phyloP scores from a whole-genome alignment of 768 basidiomycete species.

The Termitomyces sp. region DNA sequence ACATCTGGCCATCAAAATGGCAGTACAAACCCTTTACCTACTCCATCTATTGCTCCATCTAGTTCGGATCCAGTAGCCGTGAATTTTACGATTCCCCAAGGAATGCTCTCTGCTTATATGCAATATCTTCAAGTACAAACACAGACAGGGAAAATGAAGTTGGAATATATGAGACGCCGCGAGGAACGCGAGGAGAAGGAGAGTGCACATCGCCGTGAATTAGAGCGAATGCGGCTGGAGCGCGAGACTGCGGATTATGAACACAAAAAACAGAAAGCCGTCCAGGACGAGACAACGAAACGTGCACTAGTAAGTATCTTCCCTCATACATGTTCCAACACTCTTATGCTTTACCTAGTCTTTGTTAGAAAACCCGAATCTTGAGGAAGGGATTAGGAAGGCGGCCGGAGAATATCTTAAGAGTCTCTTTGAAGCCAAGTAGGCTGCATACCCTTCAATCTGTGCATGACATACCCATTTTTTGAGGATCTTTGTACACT shows the following conservation, averaged over 20 bases:
- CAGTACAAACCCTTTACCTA: conserved; percentile 8
- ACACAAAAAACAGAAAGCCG: conserved; percentile 40
- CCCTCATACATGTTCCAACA: background rate
- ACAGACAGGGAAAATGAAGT: conserved; percentile 63
- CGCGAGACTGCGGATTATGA: conserved; percentile 54
- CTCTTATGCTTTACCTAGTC: conserved; percentile 29
- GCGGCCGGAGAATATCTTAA: conserved; percentile 71
- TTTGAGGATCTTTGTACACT: conserved; percentile 9
- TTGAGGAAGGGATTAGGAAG: conserved; percentile 57
- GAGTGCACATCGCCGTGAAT: conserved; percentile 41
- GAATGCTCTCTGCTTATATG: conserved; percentile 49
- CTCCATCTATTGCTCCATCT: conserved; percentile 15
- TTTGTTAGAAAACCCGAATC: conserved; percentile 49
- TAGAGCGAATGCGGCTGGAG: conserved; percentile 48
- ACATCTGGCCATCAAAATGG: conserved; percentile 11
- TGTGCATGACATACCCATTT: conserved; percentile 2
- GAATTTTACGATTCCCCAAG: conserved; percentile 50
- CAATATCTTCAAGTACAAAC: conserved; percentile 63
- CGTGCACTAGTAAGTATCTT: conserved; percentile 48
- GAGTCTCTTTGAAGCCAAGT: conserved; percentile 49
- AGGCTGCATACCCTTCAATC: conserved; percentile 4
- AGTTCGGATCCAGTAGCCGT: conserved; percentile 34
- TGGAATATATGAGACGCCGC: conserved; percentile 60
- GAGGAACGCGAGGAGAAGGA: conserved; percentile 70
- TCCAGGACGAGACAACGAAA: conserved; percentile 54